Percentiles rank a stretch among this genome's conserved stretches.
phyloP scores from a whole-genome alignment of 2,329 filamentous ascomycete genomes.

The Coniosporium tulheliwenetii region DNA sequence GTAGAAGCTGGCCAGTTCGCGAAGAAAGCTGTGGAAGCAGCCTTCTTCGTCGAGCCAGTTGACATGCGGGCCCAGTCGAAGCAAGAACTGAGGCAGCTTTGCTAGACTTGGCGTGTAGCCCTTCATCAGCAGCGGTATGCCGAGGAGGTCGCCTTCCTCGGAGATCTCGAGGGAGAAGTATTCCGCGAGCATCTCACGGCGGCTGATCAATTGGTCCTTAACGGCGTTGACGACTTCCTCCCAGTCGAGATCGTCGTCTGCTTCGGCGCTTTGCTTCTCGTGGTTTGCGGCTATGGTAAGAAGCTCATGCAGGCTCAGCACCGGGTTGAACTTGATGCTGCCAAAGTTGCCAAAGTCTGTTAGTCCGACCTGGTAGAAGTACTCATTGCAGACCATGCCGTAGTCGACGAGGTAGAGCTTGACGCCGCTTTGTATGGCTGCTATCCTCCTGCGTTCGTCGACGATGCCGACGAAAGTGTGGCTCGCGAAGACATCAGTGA shows the following conservation, averaged over 20 bases:
- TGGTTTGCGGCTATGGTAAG: conserved; percentile 57
- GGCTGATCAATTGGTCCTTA: conserved; percentile 51
- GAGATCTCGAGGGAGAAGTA: conserved; percentile 85
- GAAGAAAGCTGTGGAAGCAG: conserved; percentile 76
- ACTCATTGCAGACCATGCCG: conserved; percentile 67
- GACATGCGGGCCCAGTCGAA: conserved; percentile 76
- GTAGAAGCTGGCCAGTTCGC: conserved; percentile 79
- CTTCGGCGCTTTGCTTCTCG: conserved; percentile 39
- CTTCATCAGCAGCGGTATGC: conserved; percentile 73
- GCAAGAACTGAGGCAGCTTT: conserved; percentile 78
- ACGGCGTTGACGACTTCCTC: conserved; percentile 51
- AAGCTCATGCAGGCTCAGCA: conserved; percentile 55
- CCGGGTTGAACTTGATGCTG: conserved; percentile 60
- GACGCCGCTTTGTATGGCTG: conserved; percentile 84
- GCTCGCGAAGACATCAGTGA: conserved; percentile 74
- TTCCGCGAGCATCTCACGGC: conserved; percentile 74
- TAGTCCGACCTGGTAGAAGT: conserved; percentile 88
- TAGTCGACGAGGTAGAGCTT: conserved; percentile 91
- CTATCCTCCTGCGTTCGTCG: conserved; percentile 71
- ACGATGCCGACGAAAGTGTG: conserved; percentile 92
- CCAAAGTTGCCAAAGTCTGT: conserved; percentile 97
- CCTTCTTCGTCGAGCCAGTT: conserved; percentile 71
- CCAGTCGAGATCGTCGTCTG: conserved; percentile 44
- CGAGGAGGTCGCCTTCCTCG: conserved; percentile 57
- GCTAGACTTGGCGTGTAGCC: conserved; percentile 74